Conservation (phyloP, 345 rosid genomes). For the Pugionium dolabratum region DNA sequence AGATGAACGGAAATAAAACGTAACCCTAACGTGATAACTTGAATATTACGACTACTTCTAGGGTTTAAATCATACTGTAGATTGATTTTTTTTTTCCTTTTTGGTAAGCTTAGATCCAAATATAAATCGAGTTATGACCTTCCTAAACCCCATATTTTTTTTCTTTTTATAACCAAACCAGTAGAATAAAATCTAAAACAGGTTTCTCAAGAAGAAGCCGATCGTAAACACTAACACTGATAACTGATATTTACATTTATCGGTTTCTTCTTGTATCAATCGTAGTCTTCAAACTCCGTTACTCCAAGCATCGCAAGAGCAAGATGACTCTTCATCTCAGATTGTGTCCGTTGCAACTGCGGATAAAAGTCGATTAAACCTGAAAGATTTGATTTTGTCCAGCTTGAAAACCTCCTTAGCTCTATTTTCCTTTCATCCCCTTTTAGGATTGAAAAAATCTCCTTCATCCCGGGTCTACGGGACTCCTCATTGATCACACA, state of each 20-base stretch:
- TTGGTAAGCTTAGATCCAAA: background rate
- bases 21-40: no score
- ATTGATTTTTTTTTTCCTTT: background rate
- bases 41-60: no score
- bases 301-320: constrained; percentile 96
- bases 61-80: background rate
- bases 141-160: background rate
- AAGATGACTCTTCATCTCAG: constrained; percentile 85
- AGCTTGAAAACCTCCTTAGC: constrained; percentile 43
- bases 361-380: constrained; percentile 66
- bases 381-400: constrained; percentile 55
- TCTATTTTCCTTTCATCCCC: constrained; percentile 50
- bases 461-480: constrained; percentile 67
- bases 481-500: constrained; percentile 82
- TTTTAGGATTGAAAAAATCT: constrained; percentile 59
- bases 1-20: no score
- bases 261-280: constrained; percentile 26
- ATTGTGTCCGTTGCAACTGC: constrained; percentile 67
- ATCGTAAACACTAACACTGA: constrained; percentile 5
- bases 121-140: background rate
- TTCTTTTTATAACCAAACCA: background rate
- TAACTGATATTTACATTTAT: constrained; percentile 1
- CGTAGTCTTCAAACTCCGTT: constrained; percentile 74
- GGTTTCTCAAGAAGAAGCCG: background rate
- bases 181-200: background rate